A percentile compares a stretch with the other conserved stretches of the same genome.
Conservation (phyloP, 2,329 filamentous ascomycete species). For the Diaporthe velutina region DNA sequence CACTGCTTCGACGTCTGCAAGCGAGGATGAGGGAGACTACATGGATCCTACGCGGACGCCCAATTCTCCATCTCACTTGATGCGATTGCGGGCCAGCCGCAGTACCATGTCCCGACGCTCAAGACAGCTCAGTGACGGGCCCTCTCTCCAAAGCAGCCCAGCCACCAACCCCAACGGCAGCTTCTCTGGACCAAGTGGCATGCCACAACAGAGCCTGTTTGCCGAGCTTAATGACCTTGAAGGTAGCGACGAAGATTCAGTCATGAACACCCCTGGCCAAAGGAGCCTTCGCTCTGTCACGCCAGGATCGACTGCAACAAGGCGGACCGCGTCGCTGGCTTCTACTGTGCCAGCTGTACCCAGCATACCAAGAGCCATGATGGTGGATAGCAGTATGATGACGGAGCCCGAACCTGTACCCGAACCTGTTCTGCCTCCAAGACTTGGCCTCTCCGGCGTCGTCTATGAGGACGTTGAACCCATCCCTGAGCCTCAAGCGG, state of each 20-base stretch:
- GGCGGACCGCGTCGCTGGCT: slow-evolving; percentile 57
- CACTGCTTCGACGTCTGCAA: slow-evolving; percentile 88
- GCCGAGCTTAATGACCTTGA: slow-evolving; percentile 89
- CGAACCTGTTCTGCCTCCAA: slow-evolving; percentile 49
- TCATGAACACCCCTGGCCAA: slow-evolving; percentile 67
- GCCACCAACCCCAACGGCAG: slow-evolving; percentile 67
- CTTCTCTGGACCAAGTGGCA: slow-evolving; percentile 60
- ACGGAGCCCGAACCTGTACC: slow-evolving; percentile 62
- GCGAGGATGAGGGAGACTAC: slow-evolving; percentile 74
- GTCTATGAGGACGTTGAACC: slow-evolving; percentile 46
- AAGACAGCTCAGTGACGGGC: slow-evolving; percentile 71
- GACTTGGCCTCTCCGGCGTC: slow-evolving; percentile 50
- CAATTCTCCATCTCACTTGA: slow-evolving; percentile 72
- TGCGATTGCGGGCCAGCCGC: slow-evolving; percentile 79
- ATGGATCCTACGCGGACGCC: slow-evolving; percentile 72
- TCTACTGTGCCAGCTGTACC: slow-evolving; percentile 57
- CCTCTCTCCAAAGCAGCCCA: slow-evolving; percentile 69
- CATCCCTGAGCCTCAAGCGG: slow-evolving; percentile 41
- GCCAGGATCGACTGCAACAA: slow-evolving; percentile 60
- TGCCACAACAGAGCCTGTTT: slow-evolving; percentile 81
- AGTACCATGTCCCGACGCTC: slow-evolving; percentile 71
- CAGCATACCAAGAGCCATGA: slow-evolving; percentile 62
- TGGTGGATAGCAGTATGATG: slow-evolving; percentile 73
- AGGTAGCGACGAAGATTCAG: slow-evolving; percentile 80
- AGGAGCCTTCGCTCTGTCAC: slow-evolving; percentile 60